Percentiles rank a stretch among this genome's conserved stretches.
These are phyloP conservation scores for Rhipidocladum racemiflorum DNA, from an alignment of 176 grass and related monocot genomes.

Conservation along the genomic window DNA sequence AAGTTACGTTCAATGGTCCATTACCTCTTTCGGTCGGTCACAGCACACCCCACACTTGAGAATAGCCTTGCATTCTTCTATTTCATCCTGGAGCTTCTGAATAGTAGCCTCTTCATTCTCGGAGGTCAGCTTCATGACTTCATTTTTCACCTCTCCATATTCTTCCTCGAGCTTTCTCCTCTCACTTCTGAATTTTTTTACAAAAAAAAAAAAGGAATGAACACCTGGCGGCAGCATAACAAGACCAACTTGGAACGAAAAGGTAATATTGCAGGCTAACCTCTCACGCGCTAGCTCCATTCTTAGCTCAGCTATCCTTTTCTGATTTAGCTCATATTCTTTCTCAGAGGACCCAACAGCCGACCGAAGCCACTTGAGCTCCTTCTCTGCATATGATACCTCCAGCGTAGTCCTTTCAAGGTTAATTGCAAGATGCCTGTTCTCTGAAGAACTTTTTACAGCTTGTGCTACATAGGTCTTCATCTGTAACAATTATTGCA, in stretches of 20 bases:
- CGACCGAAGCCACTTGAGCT: slow-evolving; percentile 78
- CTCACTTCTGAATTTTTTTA: slow-evolving; percentile 57
- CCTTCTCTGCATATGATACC: slow-evolving; percentile 74
- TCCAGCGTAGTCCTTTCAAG: slow-evolving; percentile 64
- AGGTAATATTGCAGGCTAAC: slow-evolving; percentile 35
- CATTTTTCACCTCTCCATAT: slow-evolving; percentile 69
- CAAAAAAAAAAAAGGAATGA: slow-evolving; percentile 22
- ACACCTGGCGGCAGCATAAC: not conserved
- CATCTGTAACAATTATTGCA: slow-evolving; percentile 49
- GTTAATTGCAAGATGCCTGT: slow-evolving; percentile 61
- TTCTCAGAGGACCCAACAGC: slow-evolving; percentile 65
- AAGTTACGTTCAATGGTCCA: not conserved
- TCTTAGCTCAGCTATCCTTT: slow-evolving; percentile 74
- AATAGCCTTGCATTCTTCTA: slow-evolving; percentile 95
- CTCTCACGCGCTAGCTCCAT: slow-evolving; percentile 77
- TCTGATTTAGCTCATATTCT: slow-evolving; percentile 78
- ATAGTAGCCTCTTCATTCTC: slow-evolving; percentile 81
- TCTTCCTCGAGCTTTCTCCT: slow-evolving; percentile 81
- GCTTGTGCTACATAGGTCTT: slow-evolving; percentile 69
- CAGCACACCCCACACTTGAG: slow-evolving; percentile 96
- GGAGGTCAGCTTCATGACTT: slow-evolving; percentile 77
- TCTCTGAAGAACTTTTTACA: slow-evolving; percentile 73
- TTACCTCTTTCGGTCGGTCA: slow-evolving; percentile 97
- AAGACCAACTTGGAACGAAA: slow-evolving; percentile 20
- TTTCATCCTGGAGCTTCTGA: slow-evolving; percentile 90